Evolutionary conservation across 768 basidiomycete species (phyloP).

Genomic region (Russula ochroleuca): DNA sequence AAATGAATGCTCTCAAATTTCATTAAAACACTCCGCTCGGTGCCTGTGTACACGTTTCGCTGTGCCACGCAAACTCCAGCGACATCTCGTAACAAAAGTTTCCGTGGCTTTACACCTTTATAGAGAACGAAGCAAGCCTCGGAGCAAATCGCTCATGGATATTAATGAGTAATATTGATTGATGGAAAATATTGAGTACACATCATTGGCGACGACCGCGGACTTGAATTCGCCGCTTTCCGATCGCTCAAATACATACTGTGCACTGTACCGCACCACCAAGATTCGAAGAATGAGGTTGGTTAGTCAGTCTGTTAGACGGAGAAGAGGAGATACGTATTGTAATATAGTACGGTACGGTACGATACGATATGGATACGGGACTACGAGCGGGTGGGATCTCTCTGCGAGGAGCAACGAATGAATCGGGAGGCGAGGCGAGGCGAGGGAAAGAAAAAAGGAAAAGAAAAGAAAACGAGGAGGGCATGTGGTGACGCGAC

Average conservation of each 20-base stretch:
- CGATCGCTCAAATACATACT: not conserved
- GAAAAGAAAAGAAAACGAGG: not conserved
- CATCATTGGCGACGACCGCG: not conserved
- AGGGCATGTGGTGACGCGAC: constrained; percentile 19
- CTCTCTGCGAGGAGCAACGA: constrained; percentile 19
- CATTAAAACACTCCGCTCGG: too few species aligned
- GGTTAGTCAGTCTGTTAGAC: constrained; percentile 16
- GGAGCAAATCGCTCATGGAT: too few species aligned
- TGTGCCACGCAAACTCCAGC: too few species aligned
- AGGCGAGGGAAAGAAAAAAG: not conserved
- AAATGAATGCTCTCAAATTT: too few species aligned
- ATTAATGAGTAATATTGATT: not conserved
- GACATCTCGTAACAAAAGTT: too few species aligned
- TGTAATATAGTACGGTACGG: constrained; percentile 24
- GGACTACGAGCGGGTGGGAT: constrained; percentile 11
- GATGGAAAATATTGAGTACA: not conserved
- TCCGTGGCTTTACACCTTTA: too few species aligned
- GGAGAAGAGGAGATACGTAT: constrained; percentile 16
- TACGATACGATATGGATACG: constrained; percentile 19
- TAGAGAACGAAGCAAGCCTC: too few species aligned
- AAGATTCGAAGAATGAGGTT: not conserved
- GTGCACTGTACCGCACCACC: not conserved
- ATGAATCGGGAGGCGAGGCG: constrained; percentile 12
- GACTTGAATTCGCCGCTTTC: not conserved
- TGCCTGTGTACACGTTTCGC: too few species aligned